Evolutionary conservation across 176 grass and related monocot species (phyloP), one percentile per base, ranked within the genome.

Genomic region (Ananas comosus): DNA sequence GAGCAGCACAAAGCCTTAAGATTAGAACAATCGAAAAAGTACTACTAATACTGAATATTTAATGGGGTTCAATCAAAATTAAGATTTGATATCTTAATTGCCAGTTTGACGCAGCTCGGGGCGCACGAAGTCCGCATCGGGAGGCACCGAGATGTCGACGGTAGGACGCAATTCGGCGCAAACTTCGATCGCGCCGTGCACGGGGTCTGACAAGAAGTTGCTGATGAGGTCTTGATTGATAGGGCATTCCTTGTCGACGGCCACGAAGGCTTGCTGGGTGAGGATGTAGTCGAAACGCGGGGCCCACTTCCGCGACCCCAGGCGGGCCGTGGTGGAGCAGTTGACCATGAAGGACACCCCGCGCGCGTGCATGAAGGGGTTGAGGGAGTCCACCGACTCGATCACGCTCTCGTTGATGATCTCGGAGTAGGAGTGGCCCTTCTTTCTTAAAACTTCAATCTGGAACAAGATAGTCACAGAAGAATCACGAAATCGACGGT

Each of bases 281-380:
- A 96, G 64, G 70, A 96, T 80, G 73, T 91, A 96, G 53, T 91
- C 88, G 0, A 96, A 96, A 10, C 92, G 88, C 0, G 92, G 92
- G 0, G 92, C 88, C 92, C 92, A 96, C 74, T 96, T 96, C 63
- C 91, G 84, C 2, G 91, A 91, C 70, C 91, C 91, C 73, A 96
- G 29, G 13, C 91, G 91, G 13, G 91, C 91, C 11, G 91, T 96
- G 0, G 91, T 96, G 10, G 92, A 96, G 70, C 85, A 96, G 68
- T 96, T 96, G 9, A 96, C 92, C 92, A 96, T 96, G 78, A 96
- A 96, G 23, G 92, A 90, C 27, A 96, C 92, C 1, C 93, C 93
- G 4, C 89, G 83, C 64, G 93, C 93, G 24, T 96, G 93, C 93
- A 96, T 96, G 63, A 92, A 96, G 2, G 93, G 93, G 63, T 96